These are phyloP conservation scores for Azolla pinnata DNA, from an alignment of 75 land plant species.

Conservation along the genomic window DNA sequence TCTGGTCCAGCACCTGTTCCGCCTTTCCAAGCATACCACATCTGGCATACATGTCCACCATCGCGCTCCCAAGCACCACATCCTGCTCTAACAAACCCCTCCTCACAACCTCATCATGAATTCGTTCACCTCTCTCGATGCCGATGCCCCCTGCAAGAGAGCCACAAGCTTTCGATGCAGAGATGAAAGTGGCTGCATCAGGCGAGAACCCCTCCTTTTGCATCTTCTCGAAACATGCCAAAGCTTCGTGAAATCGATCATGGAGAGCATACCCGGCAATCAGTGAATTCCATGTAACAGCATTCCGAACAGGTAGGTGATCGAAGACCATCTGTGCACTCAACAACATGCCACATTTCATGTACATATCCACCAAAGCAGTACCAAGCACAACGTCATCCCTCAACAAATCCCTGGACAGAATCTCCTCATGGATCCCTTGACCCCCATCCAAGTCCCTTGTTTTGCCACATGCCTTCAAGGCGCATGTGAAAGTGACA, in stretches of 20 bases:
- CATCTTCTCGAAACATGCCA: conserved; percentile 43
- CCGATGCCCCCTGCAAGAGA: conserved; percentile 22
- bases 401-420: not conserved
- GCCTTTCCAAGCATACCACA: conserved; percentile 33
- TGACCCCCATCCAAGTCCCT: not conserved
- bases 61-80: conserved; percentile 43
- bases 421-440: not conserved
- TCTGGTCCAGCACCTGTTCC: conserved; percentile 16
- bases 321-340: conserved; percentile 45
- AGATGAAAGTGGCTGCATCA: conserved; percentile 53
- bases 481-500: not conserved
- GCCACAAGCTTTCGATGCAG: conserved; percentile 57
- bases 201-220: conserved; percentile 29
- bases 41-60: conserved; percentile 62
- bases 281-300: conserved; percentile 63
- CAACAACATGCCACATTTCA: conserved; percentile 38
- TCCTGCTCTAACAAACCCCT: conserved; percentile 4
- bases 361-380: conserved; percentile 65
- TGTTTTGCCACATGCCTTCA: conserved; percentile 4
- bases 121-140: conserved; percentile 27
- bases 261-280: conserved; percentile 65
- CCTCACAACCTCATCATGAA: conserved; percentile 39
- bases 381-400: conserved; percentile 19
- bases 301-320: conserved; percentile 34
- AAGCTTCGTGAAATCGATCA: conserved; percentile 38